Conservation (phyloP, 331 rosid species). For the Ulmus americana region DNA sequence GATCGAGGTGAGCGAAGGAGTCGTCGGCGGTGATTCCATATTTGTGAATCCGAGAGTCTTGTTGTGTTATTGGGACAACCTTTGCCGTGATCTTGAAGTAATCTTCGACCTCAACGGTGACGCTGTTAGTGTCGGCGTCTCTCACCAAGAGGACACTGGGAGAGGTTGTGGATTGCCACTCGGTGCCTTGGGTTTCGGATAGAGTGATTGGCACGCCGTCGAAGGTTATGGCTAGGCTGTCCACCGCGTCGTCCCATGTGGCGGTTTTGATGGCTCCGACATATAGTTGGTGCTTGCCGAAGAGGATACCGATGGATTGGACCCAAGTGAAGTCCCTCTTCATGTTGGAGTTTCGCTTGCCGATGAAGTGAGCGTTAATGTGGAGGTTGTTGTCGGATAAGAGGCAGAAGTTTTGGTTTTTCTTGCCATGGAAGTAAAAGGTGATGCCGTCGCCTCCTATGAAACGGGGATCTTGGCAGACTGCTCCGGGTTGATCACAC, state of each 20-base stretch:
- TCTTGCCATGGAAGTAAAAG: constrained; percentile 32
- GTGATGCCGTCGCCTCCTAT: constrained; percentile 21
- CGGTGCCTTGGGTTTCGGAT: constrained; percentile 8
- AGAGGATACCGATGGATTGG: constrained; percentile 22
- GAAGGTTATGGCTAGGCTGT: constrained; percentile 23
- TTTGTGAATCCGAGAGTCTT: constrained; percentile 24
- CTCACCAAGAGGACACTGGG: constrained; percentile 3
- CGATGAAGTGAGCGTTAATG: constrained; percentile 30
- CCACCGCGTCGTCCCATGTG: constrained; percentile 16
- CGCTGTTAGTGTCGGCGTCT: constrained; percentile 10
- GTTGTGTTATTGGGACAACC: constrained; percentile 21
- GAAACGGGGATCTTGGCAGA: constrained; percentile 30
- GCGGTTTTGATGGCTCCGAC: constrained; percentile 16
- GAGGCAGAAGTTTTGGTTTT: constrained; percentile 23
- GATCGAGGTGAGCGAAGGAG: constrained; percentile 23
- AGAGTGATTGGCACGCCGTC: constrained; percentile 14
- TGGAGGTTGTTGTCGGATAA: constrained; percentile 27
- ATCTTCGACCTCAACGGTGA: constrained; percentile 14
- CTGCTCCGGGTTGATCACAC: constrained; percentile 30
- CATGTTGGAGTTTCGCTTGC: constrained; percentile 19
- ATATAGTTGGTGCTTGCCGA: constrained; percentile 20
- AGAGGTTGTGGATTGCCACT: constrained; percentile 9
- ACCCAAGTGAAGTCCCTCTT: constrained; percentile 31
- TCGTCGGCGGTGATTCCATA: constrained; percentile 24
- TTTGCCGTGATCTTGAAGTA: constrained; percentile 21